Evolutionary conservation across 345 rosid species (phyloP), one percentile per base, ranked within the genome.

Genomic region (Triadica sebifera): DNA sequence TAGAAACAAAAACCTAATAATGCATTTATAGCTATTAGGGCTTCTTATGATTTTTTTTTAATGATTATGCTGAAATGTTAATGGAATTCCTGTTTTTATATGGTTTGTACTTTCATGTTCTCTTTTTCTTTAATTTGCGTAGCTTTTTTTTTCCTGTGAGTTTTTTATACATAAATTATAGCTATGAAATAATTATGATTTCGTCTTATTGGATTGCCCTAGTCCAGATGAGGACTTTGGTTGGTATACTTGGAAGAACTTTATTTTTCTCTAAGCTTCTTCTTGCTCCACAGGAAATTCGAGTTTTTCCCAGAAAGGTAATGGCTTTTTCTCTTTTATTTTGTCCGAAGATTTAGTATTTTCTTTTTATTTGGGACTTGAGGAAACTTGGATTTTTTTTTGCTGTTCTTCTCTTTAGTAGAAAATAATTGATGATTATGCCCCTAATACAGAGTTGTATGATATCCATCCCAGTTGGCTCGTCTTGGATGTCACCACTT

Each of bases 381-480:
- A 6, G 12, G 19, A 55, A 53, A 56, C 52, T 16, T 22, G 25
- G 65, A 41, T 4, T 70, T 41, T 57, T n/a, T 13, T 15, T 57
- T 71, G 65, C 11, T 24, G 3, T 57, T 37, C n/a, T 38, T 53
- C n/a, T 22, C 38, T 12, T 16, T n/a, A 11, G 16, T 13, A n/a
- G n/a, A 56, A 46, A 39, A 9, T 73, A 25, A 65, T 65, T 72
- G 74, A 76, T 76, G 71, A 49, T 69, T 63, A 49, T 75, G 56
- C 56, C 70, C 78, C 65, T 82, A 77, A 76, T 86, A 81, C 91
- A 90, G 94, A 85, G 69, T 74, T 69, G 75, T 77, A 69, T 85
- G 72, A 49, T 79, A 70, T 79, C 71, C 70, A 73, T 73, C 70
- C 73, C 81, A 66, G 82, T 74, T 84, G 85, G 79, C 47, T 75